A percentile compares a stretch with the other conserved stretches of the same genome.
Evolutionary conservation across 2,329 filamentous ascomycete species (phyloP).

Genomic region (Stromatinia cepivora): DNA sequence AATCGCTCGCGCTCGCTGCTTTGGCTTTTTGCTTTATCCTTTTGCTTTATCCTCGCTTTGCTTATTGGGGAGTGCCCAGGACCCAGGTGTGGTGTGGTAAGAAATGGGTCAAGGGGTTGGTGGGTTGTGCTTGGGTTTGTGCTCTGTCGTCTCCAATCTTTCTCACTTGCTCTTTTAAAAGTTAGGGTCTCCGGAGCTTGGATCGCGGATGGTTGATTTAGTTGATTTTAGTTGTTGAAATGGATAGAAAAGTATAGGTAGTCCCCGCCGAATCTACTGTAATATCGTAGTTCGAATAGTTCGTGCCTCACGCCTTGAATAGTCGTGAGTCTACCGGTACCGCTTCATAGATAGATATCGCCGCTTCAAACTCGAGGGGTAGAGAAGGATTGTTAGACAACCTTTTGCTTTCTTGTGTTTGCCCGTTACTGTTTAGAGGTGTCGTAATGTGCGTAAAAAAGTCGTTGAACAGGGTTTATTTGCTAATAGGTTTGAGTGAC

Average conservation of each 20-base stretch:
- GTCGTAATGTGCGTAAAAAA: conserved; percentile 6
- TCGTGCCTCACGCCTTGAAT: neutral
- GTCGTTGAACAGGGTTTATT: neutral
- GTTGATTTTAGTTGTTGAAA: neutral
- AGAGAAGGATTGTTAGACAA: neutral
- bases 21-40: conserved; percentile 6
- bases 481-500: conserved; percentile 5
- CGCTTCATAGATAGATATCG: neutral
- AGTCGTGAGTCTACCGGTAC: neutral
- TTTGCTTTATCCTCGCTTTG: conserved; percentile 12
- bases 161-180: conserved; percentile 10
- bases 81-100: conserved; percentile 1
- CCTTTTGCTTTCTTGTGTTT: conserved; percentile 5
- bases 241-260: neutral
- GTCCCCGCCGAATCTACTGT: neutral
- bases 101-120: conserved; percentile 17
- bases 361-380: conserved; percentile 2
- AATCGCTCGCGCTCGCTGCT: conserved; percentile 10
- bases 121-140: conserved; percentile 12
- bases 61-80: neutral
- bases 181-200: neutral
- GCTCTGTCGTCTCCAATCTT: conserved; percentile 13
- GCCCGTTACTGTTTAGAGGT: neutral
- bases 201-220: neutral
- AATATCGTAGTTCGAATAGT: neutral